Evolutionary conservation across 1,284 basidiomycete species (phyloP), one percentile per base, ranked within the genome.

Genomic region (Grifola frondosa): DNA sequence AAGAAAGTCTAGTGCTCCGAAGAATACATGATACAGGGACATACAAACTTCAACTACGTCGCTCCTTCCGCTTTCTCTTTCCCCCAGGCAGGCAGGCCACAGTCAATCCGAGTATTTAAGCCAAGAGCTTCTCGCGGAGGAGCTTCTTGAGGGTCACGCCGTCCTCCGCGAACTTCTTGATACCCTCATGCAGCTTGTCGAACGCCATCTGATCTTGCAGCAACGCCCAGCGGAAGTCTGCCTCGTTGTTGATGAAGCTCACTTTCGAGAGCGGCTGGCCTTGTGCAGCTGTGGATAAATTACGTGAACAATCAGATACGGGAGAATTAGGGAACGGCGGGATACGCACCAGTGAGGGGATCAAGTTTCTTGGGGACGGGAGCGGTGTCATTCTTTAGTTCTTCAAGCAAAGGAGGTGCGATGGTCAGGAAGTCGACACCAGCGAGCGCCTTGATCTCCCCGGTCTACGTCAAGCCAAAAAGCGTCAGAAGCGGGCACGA

Each of bases 351-450:
- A 34, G 76, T 68, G 30, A 71, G 63, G 22, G 88, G 70, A 53
- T 88, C 81, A 51, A 99, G 86, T 73, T 84, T 89, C 79, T 88
- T 88, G 61, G 91, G 88, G 44, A 99, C 84, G 42, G 75, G 71
- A 2, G 78, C 83, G 42, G 74, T 77, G 29, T 87, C 90, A 60
- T 85, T 85, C 76, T 90, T 87, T 66, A 97, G 87, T 73, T 97
- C 84, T 66, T 97, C 91, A 55, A 98, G 87, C 37, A 98, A 80
- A 45, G 80, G 64, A 51, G 96, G 96, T 12, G 95, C 76, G 64
- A 98, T 97, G 62, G 96, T 98, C 54, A 98, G 77, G 83, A 90
- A 97, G 74, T 98, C 96, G 56, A 95, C 90, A 60, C 96, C 96
- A 50, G 95, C 94, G 43, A 99, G 82, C 16, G 91, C 81, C 67